Base-by-base conservation (phyloP, 352 stramenopile species). In the Albugo candida region DNA sequence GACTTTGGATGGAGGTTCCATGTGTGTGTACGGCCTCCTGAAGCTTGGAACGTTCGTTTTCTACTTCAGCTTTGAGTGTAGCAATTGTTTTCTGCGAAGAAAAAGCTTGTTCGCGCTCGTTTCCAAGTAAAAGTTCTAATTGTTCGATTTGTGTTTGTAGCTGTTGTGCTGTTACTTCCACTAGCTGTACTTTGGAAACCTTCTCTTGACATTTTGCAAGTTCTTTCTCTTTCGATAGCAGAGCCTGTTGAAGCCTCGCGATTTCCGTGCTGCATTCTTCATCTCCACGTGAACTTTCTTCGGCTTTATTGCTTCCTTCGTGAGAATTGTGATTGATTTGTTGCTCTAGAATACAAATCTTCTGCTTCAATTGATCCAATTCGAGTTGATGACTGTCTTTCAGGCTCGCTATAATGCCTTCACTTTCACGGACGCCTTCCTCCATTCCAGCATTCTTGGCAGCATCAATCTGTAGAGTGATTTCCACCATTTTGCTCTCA, bases 401-500 rank as follows among this genome's bases (percentile, higher is more conserved):
- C 41, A 87, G 65, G n/a, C 53, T 71, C 38, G 71, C 61, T 1
- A 85, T 55, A 52, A 87, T 78, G 11, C 58, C 47, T 40, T 86
- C 72, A 56, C 74, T 91, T 48, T 87, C 74, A 2, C 66, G 58
- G 36, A 86, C 80, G 0, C 77, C 77, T 47, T 78, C 74, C 37
- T 87, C 69, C 45, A 85, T 87, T 0, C 77, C 77, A 12, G 55
- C 47, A 0, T 70, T 73, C 8, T 65, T 57, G 0, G 77, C 73
- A n/a, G 76, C 74, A 40, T 87, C 72, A 39, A 91, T 75, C 47
- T 87, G 74, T 47, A 76, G 59, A n/a, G 69, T 83, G 13, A 63
- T 58, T 48, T 79, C 63, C 1, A 53, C 53, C 70, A 87, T 84
- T 55, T 72, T 86, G 21, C 52, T 54, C 51, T 87, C 74, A 52